Conservation (phyloP, 2,329 filamentous ascomycete genomes). For the Lasiodiplodia citricola region DNA sequence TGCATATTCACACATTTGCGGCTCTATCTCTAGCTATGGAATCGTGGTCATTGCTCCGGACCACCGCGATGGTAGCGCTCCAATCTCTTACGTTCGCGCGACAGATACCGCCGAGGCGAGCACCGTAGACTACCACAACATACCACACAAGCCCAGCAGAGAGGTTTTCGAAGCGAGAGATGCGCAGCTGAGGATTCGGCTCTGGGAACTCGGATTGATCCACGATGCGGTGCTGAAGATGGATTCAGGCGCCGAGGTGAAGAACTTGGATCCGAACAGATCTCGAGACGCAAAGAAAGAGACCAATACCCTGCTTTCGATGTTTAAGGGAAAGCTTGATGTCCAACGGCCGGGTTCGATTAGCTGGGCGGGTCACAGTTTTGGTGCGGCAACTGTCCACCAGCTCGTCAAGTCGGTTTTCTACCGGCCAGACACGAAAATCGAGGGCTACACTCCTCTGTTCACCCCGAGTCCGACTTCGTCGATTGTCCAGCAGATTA, state of each 20-base stretch:
- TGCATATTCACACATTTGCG: slow-evolving; percentile 82
- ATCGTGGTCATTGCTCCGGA: slow-evolving; percentile 81
- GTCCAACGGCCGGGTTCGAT: slow-evolving; percentile 75
- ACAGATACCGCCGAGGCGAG: slow-evolving; percentile 51
- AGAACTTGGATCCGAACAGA: slow-evolving; percentile 53
- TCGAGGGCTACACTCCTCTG: slow-evolving; percentile 60
- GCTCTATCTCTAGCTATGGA: slow-evolving; percentile 80
- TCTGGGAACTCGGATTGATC: slow-evolving; percentile 78
- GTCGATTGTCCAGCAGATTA: slow-evolving; percentile 68
- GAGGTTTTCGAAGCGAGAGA: slow-evolving; percentile 72
- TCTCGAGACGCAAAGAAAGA: slow-evolving; percentile 41
- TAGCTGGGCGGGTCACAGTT: slow-evolving; percentile 79
- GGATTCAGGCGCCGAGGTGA: slow-evolving; percentile 59
- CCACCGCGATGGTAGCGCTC: slow-evolving; percentile 80
- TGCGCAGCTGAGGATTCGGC: slow-evolving; percentile 72
- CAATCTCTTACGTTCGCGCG: slow-evolving; percentile 73
- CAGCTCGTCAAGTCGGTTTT: slow-evolving; percentile 82
- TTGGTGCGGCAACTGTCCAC: slow-evolving; percentile 74
- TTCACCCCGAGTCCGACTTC: slow-evolving; percentile 64
- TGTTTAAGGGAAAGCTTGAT: slow-evolving; percentile 67
- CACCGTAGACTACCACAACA: slow-evolving; percentile 51
- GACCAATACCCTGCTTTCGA: slow-evolving; percentile 56
- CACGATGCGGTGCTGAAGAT: slow-evolving; percentile 72
- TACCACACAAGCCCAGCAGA: slow-evolving; percentile 66
- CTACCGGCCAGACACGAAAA: slow-evolving; percentile 33